phyloP scores from a whole-genome alignment of 106 monocot genomes.

The Phalaenopsis equestris region DNA sequence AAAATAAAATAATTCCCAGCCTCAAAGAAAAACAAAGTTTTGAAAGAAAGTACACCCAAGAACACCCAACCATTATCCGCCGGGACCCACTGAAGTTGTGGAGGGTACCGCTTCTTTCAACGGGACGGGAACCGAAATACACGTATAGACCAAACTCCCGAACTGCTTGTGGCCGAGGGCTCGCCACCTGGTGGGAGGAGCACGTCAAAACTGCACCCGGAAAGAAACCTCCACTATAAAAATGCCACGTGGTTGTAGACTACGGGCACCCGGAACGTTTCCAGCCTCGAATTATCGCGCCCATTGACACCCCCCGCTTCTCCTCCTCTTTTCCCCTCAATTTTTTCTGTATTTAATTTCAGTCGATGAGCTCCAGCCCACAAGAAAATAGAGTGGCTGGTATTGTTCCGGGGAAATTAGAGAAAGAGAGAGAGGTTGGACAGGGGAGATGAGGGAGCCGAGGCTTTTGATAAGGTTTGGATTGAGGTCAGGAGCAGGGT shows the following conservation, averaged over 20 bases:
- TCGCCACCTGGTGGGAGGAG: not conserved
- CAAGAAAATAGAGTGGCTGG: conserved; percentile 59
- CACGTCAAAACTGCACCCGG: not conserved
- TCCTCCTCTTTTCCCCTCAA: no score
- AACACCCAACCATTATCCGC: no score
- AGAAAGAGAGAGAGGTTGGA: no score
- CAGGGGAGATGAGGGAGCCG: not conserved
- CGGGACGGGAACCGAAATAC: no score
- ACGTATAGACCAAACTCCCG: not conserved
- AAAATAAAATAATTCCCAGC: no score
- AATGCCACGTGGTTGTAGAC: not conserved
- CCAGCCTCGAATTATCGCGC: not conserved
- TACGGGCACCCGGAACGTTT: not conserved
- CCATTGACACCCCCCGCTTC: no score
- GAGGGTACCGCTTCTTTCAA: no score
- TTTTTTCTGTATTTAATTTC: not conserved
- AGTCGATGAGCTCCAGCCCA: conserved; percentile 15
- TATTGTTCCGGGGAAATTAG: conserved; percentile 21
- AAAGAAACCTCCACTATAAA: not conserved
- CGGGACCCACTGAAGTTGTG: no score
- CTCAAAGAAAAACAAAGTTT: no score
- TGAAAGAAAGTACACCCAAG: no score
- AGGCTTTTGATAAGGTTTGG: conserved; percentile 1
- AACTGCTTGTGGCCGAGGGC: not conserved
- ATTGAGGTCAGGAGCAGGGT: conserved; percentile 19